phyloP scores from a whole-genome alignment of 116 monocot genomes.

The Cymodocea nodosa region DNA sequence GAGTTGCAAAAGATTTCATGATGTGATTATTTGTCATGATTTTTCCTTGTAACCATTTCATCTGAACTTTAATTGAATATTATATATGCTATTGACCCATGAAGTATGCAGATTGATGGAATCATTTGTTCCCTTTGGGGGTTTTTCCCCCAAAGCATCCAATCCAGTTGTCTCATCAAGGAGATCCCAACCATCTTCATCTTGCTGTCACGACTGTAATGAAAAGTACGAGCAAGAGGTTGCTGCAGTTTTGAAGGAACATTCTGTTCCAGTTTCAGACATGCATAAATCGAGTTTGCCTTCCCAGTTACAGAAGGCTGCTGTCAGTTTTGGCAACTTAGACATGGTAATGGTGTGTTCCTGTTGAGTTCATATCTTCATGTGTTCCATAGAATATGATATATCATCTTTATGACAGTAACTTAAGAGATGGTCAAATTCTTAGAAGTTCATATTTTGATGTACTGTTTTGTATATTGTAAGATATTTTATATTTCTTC shows the following conservation, averaged over 20 bases:
- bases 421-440: background rate
- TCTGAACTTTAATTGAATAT: too few species aligned
- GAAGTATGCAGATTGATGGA: slow-evolving; percentile 41
- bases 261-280: slow-evolving; percentile 19
- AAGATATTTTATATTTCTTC: slow-evolving; percentile 21
- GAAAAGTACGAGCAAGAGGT: slow-evolving; percentile 74
- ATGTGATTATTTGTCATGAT: too few species aligned
- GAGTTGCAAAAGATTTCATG: too few species aligned
- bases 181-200: slow-evolving; percentile 16
- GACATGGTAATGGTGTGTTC: slow-evolving; percentile 48
- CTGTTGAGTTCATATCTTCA: slow-evolving; percentile 7
- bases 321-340: slow-evolving; percentile 4
- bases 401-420: background rate
- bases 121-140: slow-evolving; percentile 89
- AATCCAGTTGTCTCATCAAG: slow-evolving; percentile 19
- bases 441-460: slow-evolving; percentile 1
- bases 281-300: slow-evolving; percentile 22
- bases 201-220: slow-evolving; percentile 44
- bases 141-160: slow-evolving; percentile 45
- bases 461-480: background rate
- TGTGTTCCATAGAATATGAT: background rate
- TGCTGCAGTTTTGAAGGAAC: slow-evolving; percentile 17
- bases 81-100: background rate
- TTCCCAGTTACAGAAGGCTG: slow-evolving; percentile 31
- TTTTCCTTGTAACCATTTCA: too few species aligned